These are phyloP conservation scores for Viola odorata DNA, from an alignment of 345 rosid species.

Conservation along the genomic window DNA sequence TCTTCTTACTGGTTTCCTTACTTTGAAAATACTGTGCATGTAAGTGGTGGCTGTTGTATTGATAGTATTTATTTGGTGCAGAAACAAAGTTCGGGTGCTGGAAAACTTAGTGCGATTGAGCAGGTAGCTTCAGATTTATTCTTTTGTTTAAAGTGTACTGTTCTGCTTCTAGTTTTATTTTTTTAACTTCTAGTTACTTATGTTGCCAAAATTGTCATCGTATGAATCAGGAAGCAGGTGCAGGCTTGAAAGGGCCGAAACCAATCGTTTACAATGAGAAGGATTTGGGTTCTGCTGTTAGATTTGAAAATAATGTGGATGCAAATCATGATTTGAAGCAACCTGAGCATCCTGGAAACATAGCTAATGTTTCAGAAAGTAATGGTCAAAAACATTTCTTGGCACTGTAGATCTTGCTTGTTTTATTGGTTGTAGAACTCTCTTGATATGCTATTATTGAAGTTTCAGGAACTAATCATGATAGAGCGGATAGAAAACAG, in stretches of 20 bases:
- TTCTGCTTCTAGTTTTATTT: not conserved
- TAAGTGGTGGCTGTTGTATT: not conserved
- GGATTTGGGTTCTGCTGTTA: conserved; percentile 37
- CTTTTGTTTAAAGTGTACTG: not conserved
- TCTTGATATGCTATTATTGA: not conserved
- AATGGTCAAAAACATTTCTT: conserved; percentile 35
- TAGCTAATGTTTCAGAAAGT: conserved; percentile 17
- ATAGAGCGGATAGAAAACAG: conserved; percentile 24
- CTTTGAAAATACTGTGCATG: not conserved
- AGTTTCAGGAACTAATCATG: conserved; percentile 42
- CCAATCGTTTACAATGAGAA: conserved; percentile 49
- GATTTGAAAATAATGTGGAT: conserved; percentile 23
- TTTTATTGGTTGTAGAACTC: conserved; percentile 7
- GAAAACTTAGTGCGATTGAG: conserved; percentile 49
- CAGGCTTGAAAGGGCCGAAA: conserved; percentile 67
- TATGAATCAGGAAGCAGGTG: conserved; percentile 52
- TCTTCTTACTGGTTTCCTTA: not conserved
- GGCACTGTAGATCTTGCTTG: not conserved
- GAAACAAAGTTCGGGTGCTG: conserved; percentile 44
- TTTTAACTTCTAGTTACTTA: not conserved
- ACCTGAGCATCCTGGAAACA: not conserved
- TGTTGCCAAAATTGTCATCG: conserved; percentile 9
- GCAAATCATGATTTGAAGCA: not conserved
- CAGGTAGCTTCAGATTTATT: conserved; percentile 40
- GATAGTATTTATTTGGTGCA: conserved; percentile 37